Percentiles rank a stretch among this genome's conserved stretches.
phyloP scores from a whole-genome alignment of 2,329 filamentous ascomycete genomes.

The Trichophyton mentagrophytes region DNA sequence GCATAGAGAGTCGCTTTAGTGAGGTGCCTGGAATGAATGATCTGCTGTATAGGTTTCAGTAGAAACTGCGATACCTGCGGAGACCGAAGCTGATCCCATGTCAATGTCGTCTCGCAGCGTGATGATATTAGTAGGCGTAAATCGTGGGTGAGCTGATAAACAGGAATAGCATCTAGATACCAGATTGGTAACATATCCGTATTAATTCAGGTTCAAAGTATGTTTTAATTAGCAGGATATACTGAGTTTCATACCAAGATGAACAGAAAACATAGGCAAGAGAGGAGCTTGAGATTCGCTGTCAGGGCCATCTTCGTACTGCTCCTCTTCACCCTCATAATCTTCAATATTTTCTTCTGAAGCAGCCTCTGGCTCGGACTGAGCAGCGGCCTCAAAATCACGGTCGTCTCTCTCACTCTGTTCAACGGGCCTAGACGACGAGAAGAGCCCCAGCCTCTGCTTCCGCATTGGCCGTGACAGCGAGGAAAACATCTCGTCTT shows the following conservation, averaged over 20 bases:
- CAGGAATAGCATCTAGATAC: conserved; percentile 60
- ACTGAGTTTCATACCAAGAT: conserved; percentile 48
- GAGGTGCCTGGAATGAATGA: conserved; percentile 72
- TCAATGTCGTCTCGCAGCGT: conserved; percentile 79
- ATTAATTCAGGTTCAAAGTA: not conserved
- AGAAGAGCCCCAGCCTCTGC: not conserved
- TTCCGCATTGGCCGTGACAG: conserved; percentile 4
- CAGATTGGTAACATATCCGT: not conserved
- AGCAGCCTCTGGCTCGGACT: not conserved
- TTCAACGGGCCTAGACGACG: not conserved
- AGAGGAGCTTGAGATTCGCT: conserved; percentile 35
- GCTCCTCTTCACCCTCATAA: conserved; percentile 29
- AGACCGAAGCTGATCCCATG: conserved; percentile 92
- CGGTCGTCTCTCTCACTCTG: not conserved
- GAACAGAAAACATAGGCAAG: conserved; percentile 69
- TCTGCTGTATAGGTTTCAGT: conserved; percentile 86
- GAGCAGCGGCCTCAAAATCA: not conserved
- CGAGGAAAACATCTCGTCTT: conserved; percentile 6
- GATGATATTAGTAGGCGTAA: conserved; percentile 74
- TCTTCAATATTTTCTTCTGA: conserved; percentile 23
- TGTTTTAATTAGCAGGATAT: not conserved
- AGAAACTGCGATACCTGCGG: conserved; percentile 93
- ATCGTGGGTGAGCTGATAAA: conserved; percentile 82
- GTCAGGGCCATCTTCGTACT: conserved; percentile 23
- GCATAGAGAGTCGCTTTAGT: conserved; percentile 78